A percentile compares a stretch with the other conserved stretches of the same genome.
Evolutionary conservation across 2,329 filamentous ascomycete species (phyloP).

Genomic region (Aureobasidium lini): DNA sequence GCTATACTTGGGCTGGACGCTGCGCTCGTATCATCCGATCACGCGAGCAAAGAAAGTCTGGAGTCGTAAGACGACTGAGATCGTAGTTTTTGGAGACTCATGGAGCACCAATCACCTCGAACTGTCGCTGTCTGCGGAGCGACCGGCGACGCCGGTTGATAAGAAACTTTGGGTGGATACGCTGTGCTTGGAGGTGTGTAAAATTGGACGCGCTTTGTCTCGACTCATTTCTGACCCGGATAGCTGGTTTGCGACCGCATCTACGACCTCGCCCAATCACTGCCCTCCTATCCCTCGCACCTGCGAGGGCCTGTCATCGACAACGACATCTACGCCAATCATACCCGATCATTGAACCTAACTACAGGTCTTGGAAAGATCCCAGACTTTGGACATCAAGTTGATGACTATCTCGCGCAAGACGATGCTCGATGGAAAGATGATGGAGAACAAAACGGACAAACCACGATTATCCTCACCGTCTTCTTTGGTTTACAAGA

Average conservation of each 20-base stretch:
- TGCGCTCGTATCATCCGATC: slow-evolving; percentile 6
- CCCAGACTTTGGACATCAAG: slow-evolving; percentile 10
- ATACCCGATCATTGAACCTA: background rate
- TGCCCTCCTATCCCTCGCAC: background rate
- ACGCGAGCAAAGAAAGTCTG: slow-evolving; percentile 9
- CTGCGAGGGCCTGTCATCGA: slow-evolving; percentile 6
- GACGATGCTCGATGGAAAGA: background rate
- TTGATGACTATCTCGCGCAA: slow-evolving; percentile 8
- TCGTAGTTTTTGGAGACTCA: slow-evolving; percentile 11
- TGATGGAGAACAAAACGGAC: background rate
- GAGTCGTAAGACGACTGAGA: background rate
- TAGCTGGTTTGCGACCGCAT: slow-evolving; percentile 12
- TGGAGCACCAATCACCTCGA: slow-evolving; percentile 13
- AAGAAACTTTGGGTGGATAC: slow-evolving; percentile 8
- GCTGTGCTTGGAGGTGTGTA: slow-evolving; percentile 8
- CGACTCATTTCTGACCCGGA: slow-evolving; percentile 5
- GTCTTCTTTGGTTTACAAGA: slow-evolving; percentile 12
- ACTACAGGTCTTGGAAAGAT: background rate
- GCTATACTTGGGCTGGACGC: background rate
- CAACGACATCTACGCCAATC: slow-evolving; percentile 1
- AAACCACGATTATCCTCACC: slow-evolving; percentile 1
- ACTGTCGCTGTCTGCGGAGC: background rate
- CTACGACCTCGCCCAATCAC: slow-evolving; percentile 6
- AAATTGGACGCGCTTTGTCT: background rate
- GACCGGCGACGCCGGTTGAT: background rate